phyloP scores from a whole-genome alignment of 441 rosid species.

The Bruguiera hainesii region DNA sequence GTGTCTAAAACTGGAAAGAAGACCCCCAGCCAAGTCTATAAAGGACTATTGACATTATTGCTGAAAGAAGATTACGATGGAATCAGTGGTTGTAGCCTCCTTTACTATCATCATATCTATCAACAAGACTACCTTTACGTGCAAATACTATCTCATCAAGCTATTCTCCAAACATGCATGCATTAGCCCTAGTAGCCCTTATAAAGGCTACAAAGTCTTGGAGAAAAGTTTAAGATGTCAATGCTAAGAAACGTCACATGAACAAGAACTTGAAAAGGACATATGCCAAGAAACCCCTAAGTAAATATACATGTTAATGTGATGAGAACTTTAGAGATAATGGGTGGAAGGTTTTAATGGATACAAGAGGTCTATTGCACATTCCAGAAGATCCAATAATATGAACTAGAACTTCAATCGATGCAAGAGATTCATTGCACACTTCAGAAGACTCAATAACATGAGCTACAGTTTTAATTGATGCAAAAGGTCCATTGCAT shows the following conservation, averaged over 20 bases:
- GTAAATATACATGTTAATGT: too few relatives aligned
- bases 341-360: too few relatives aligned
- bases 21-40: slow-evolving; percentile 28
- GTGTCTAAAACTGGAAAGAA: slow-evolving; percentile 33
- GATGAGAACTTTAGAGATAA: too few relatives aligned
- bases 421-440: too few relatives aligned
- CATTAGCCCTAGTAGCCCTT: slow-evolving; percentile 26
- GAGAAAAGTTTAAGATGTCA: slow-evolving; percentile 10
- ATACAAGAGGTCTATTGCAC: too few relatives aligned
- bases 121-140: slow-evolving; percentile 50
- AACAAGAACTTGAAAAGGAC: slow-evolving; percentile 7
- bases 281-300: too few relatives aligned
- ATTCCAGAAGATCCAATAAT: too few relatives aligned
- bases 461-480: too few relatives aligned
- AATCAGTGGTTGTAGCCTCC: slow-evolving; percentile 23
- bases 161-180: slow-evolving; percentile 63
- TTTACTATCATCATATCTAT: slow-evolving; percentile 43
- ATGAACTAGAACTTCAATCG: too few relatives aligned
- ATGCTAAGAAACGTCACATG: slow-evolving; percentile 1
- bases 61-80: slow-evolving; percentile 37
- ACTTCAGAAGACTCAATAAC: too few relatives aligned
- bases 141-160: slow-evolving; percentile 53
- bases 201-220: slow-evolving; percentile 52
- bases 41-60: slow-evolving; percentile 28
- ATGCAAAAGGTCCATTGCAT: too few relatives aligned